Evolutionary conservation across 2,329 filamentous ascomycete genomes (phyloP), one percentile per base, ranked within the genome.

Genomic region (Aureobasidium sp.): DNA sequence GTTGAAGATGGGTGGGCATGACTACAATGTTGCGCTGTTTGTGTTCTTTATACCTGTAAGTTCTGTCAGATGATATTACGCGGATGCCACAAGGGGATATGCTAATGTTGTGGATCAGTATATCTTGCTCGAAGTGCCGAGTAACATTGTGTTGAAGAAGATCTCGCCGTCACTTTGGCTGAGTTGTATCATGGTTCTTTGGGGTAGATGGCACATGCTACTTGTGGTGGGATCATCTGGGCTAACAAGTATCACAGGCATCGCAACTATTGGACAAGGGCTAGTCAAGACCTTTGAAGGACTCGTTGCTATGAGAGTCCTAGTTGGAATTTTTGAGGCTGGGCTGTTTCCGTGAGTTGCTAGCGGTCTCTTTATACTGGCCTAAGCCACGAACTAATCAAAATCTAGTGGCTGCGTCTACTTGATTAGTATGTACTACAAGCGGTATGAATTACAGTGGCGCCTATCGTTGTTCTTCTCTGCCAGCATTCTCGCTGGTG

Each of bases 391-490:
- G 29, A 50, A 14, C 49, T 71, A 72, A 64, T 68, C 13, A 14
- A 9, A 21, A 30, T 16, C 5, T n/a, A 57, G 53, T 36, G 54
- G 54, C 37, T 74, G 73, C 10, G 64, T 70, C 2, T 74, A 72
- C 6, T 65, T 75, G 25, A 72, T 75, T 39, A 68, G 69, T 21
- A 70, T 69, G 59, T 27, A 29, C 61, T 77, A 77, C 67, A 74
- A 76, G 61, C 70, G 75, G 6, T 73, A 76, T 61, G 75, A 77
- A 63, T 70, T 76, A 6, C 72, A 77, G 63, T 57, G 53, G 53
- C 36, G 53, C 6, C 41, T 57, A 7, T 58, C 54, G 0, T 25
- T 58, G 13, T 61, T 61, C 39, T 61, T 61, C 29, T 42, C 36
- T 5, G 39, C 73, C 72, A 69, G 71, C 74, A 32, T 67, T 75